Evolutionary conservation across 148 eudicot species (phyloP), one percentile per base, ranked within the genome.

Genomic region (Rhododendron ovatum): DNA sequence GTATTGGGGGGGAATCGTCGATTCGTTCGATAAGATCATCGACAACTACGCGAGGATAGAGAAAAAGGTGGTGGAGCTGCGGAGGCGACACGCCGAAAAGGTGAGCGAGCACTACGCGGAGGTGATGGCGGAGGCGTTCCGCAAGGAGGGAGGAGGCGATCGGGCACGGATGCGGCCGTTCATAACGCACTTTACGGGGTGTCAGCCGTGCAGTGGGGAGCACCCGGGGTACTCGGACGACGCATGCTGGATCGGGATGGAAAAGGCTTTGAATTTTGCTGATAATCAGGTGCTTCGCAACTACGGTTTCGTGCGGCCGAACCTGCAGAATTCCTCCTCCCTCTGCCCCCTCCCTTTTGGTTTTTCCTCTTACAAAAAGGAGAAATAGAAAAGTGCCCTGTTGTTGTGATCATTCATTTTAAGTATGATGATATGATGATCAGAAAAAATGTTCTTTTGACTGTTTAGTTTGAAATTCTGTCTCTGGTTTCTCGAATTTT

Each of bases 1-100:
- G 67, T 94, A 94, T 26, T 94, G 98, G 95, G 83, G 89, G 18
- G 93, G 90, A 33, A 87, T 94, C 0, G 90, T 94, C 33, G 92
- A 82, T 12, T 89, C 67, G 0, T 61, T 92, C 1, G 94, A 90
- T 0, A 86, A 83, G 7, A 57, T 87, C 1, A 83, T 80, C 2
- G 73, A 41, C 78, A 78, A 82, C 51, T 87, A 85, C 74, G 80
- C 84, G 81, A 88, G 88, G 65, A 59, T 89, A 7, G 93, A 89
- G 86, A 83, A 71, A 57, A 43, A 43, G 84, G 91, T 15, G 83
- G 71, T 84, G 13, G 45, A n/a, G 83, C 63, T 91, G 39, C 82
- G 94, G 84, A 51, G 91, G 80, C 75, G 89, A 1, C 93, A 89
- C n/a, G 98, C 94, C 0, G 95, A 94, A 90, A 91, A 90, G 80